Evolutionary conservation across 768 basidiomycete genomes (phyloP), one percentile per base, ranked within the genome.

Genomic region (Amanita pallidorosea): DNA sequence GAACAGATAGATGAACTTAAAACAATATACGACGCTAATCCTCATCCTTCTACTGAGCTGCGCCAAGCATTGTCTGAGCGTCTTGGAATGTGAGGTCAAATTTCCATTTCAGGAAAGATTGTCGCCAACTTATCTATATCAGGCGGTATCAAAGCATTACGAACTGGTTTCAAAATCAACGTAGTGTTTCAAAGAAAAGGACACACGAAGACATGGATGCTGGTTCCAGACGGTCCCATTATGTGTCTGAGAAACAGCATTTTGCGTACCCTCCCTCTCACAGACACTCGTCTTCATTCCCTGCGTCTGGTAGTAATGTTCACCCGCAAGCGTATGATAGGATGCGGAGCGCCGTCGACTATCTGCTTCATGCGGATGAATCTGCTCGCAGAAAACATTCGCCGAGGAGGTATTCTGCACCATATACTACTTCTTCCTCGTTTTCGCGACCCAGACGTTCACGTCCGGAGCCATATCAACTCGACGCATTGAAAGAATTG

Each of bases 121-220:
- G 57, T 60, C 61, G 53, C 53, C 48, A 56, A 61, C 57, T 50
- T 51, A 57, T 54, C 36, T 51, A 54, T 64, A 54, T 51, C 58
- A 89, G 87, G 85, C 82, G 78, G 55, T 76, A 83, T 66, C 80
- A 86, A 65, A 85, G 80, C 51, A 80, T 89, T 52, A 87, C 82
- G 1, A 88, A 89, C 61, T 88, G 87, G 88, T 89, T 89, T 63
- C 86, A 88, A 71, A 87, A 88, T 59, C 85, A 89, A 60, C 84
- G 85, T 58, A 86, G 80, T 63, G 74, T 82, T 56, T 79, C 83
- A 29, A 84, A 83, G 70, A 85, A 84, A 67, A 76, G 74, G 57
- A 77, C 72, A 56, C 81, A 85, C 54, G 81, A 83, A 45, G 74
- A 77, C 25, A 58, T 59, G 38, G 69, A 71, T 33, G 62, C 58